Conservation (phyloP, 495 filamentous ascomycete species). For the Darksidea phi region DNA sequence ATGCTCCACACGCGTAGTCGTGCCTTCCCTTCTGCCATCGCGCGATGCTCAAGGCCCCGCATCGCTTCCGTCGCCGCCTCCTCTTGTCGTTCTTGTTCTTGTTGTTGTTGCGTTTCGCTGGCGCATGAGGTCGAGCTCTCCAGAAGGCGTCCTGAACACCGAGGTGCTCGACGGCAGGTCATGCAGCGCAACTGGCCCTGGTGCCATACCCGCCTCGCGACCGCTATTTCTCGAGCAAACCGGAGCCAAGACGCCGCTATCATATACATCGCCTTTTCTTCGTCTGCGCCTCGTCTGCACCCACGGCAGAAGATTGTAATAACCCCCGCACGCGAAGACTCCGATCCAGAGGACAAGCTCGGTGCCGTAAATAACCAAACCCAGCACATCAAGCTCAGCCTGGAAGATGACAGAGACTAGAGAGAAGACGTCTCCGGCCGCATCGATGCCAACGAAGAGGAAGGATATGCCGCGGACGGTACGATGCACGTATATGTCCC, state of each 20-base stretch:
- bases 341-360: conserved; percentile 63
- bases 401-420: conserved; percentile 62
- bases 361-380: conserved; percentile 61
- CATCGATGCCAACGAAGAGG: conserved; percentile 64
- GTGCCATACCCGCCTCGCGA: background rate
- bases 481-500: conserved; percentile 58
- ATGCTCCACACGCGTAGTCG: too few species aligned
- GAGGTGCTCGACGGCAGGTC: conserved; percentile 57
- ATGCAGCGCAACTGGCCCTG: conserved; percentile 45
- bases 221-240: background rate
- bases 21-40: too few species aligned
- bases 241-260: background rate
- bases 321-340: conserved; percentile 59
- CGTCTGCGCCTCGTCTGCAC: conserved; percentile 31
- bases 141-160: conserved; percentile 54
- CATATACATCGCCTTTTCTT: background rate
- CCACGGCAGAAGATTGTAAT: conserved; percentile 61
- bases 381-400: conserved; percentile 53
- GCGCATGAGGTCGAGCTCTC: conserved; percentile 20
- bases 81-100: too few species aligned
- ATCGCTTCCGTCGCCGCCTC: too few species aligned
- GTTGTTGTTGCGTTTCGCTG: background rate
- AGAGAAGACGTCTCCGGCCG: conserved; percentile 61
- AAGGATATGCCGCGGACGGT: conserved; percentile 66
- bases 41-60: too few species aligned